Base-by-base conservation (phyloP, 2,329 filamentous ascomycete genomes). In the Aspergillus sp. region DNA sequence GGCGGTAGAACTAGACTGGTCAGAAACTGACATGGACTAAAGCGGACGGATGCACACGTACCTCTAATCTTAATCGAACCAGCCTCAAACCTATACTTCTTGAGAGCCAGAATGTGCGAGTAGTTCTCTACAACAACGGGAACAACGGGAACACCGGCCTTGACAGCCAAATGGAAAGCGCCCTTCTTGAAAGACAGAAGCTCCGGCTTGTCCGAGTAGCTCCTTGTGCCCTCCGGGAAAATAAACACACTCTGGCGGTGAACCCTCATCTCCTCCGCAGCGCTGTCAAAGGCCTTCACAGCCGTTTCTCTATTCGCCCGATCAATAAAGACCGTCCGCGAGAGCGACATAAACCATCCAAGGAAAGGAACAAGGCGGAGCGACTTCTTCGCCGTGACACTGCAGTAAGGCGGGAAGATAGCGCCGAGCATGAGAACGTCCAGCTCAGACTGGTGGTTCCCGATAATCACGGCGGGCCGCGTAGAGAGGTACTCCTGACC, bases 121-220 rank as follows among this genome's bases (percentile, higher is more conserved):
- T 93, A 93, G 76, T 92, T 93, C 71, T 89, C 89, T 30, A 86
- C 84, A 47, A 92, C 88, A 37, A 96, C 83, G 0, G 95, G 95
- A 3, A 99, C 88, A 67, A 99, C 90, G 24, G 93, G 93, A 5
- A 97, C 95, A 64, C 91, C 89, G 2, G 93, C 93, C 80, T 98
- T 90, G 19, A 99, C 86, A 46, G 95, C 95, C 34, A 99, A 83
- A 75, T 99, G 93, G 77, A 99, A 99, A 47, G 93, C 95, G 59
- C 95, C 95, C 81, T 99, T 99, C 80, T 99, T 99, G 83, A 98
- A 99, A n/a, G 92, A 90, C 54, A 98, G 80, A 68, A 99, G 78
- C 58, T 83, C 85, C 2, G 95, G 90, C 54, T 93, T 87, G 67
- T 89, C 86, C 57, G 89, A 83, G 78, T 98, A 96, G 73, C 90